Conservation (phyloP, 495 filamentous ascomycete genomes). For the Aspergillus bertholletiae region DNA sequence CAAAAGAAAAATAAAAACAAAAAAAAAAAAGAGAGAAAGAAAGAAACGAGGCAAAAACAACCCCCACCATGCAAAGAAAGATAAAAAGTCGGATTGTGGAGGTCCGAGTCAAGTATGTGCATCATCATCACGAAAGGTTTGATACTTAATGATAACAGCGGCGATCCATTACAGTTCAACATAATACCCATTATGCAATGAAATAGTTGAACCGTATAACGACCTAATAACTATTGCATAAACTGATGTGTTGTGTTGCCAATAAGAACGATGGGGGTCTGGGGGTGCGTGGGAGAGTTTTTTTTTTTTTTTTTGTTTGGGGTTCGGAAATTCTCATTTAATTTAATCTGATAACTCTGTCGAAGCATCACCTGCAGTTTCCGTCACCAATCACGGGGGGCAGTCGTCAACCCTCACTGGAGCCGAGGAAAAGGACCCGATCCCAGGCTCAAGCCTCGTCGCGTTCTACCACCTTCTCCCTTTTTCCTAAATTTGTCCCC, state of each 20-base stretch:
- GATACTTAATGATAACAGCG: not conserved
- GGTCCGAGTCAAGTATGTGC: not conserved
- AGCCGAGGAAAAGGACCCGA: too few species aligned
- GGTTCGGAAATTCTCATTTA: not conserved
- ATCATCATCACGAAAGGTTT: not conserved
- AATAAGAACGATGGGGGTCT: too few species aligned
- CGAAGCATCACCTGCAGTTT: not conserved
- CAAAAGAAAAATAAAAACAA: not conserved
- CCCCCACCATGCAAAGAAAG: too few species aligned
- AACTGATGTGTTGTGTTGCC: too few species aligned
- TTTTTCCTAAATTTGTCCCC: not conserved
- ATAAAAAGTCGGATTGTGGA: too few species aligned
- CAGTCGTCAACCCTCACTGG: not conserved
- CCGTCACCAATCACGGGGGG: not conserved
- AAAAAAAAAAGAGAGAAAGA: too few species aligned
- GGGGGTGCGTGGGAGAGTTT: constrained; percentile 5
- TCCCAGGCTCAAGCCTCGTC: not conserved
- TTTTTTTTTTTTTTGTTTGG: not conserved
- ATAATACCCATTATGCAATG: not conserved
- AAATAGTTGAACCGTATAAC: too few species aligned
- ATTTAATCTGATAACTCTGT: constrained; percentile 12
- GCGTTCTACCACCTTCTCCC: not conserved
- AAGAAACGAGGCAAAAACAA: too few species aligned
- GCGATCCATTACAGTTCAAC: not conserved
- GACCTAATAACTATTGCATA: too few species aligned